Evolutionary conservation across 2,329 filamentous ascomycete genomes (phyloP).

Genomic region (Gyromitra esculenta): DNA sequence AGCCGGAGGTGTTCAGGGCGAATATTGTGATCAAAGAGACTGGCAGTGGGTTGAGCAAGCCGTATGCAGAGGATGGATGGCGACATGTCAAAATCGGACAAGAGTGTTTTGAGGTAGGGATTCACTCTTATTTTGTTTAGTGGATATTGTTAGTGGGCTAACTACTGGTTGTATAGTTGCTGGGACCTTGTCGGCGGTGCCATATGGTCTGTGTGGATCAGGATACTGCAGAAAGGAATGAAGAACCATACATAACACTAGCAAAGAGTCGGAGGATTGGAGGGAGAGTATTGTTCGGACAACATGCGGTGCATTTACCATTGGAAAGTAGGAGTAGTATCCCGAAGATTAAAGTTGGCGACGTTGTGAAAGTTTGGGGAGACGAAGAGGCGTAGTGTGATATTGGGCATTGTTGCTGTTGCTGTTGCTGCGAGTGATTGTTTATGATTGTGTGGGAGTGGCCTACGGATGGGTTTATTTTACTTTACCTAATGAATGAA

Average conservation of each 20-base stretch:
- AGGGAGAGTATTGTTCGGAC: conserved; percentile 88
- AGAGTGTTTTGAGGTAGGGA: conserved; percentile 49
- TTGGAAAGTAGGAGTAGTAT: conserved; percentile 11
- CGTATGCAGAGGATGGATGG: conserved; percentile 88
- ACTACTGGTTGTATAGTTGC: conserved; percentile 63
- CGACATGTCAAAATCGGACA: conserved; percentile 71
- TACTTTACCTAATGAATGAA: background rate
- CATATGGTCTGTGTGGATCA: conserved; percentile 98
- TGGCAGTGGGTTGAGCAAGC: conserved; percentile 62
- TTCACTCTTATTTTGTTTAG: background rate
- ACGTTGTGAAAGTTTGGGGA: conserved; percentile 50
- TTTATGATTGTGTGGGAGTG: background rate
- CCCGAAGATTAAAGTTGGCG: conserved; percentile 51
- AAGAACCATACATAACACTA: conserved; percentile 88
- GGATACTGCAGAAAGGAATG: conserved; percentile 76
- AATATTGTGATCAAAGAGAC: conserved; percentile 78
- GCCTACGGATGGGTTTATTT: background rate
- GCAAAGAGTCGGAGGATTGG: conserved; percentile 85
- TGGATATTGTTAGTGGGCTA: background rate
- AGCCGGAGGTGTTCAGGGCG: conserved; percentile 81
- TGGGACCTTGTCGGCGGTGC: conserved; percentile 87
- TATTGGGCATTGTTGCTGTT: background rate
- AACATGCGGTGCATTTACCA: conserved; percentile 67
- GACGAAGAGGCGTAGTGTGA: conserved; percentile 15
- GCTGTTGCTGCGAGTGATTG: background rate